Conservation (phyloP, 2,329 filamentous ascomycete species). For the Incumbomyces lentus region DNA sequence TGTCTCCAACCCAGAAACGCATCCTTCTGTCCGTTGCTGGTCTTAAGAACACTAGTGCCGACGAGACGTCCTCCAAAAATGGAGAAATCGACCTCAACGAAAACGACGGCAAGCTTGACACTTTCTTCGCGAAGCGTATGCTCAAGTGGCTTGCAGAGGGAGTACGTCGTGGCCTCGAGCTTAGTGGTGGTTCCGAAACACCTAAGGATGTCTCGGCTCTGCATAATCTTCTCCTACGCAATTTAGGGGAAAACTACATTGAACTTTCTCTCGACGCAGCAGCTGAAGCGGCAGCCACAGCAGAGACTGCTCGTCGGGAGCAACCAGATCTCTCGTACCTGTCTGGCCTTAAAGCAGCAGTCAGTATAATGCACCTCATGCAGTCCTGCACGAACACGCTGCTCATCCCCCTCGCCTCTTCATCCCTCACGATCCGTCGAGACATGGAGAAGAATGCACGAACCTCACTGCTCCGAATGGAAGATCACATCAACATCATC, state of each 20-base stretch:
- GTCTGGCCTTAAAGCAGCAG: constrained; percentile 64
- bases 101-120: constrained; percentile 71
- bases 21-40: constrained; percentile 87
- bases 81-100: constrained; percentile 78
- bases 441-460: constrained; percentile 80
- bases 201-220: constrained; percentile 87
- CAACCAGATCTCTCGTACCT: constrained; percentile 74
- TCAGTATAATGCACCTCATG: constrained; percentile 87
- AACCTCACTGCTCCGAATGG: constrained; percentile 62
- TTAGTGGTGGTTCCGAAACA: constrained; percentile 79
- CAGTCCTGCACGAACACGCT: constrained; percentile 84
- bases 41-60: constrained; percentile 57
- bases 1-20: constrained; percentile 76
- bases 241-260: constrained; percentile 75
- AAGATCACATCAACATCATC: constrained; percentile 68
- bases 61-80: constrained; percentile 44
- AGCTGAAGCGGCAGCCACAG: constrained; percentile 61
- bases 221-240: constrained; percentile 69
- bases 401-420: constrained; percentile 76
- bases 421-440: constrained; percentile 79
- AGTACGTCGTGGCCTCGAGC: constrained; percentile 78
- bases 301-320: constrained; percentile 71
- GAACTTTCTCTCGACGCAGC: constrained; percentile 58
- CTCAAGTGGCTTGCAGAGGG: constrained; percentile 94
- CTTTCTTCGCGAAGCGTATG: constrained; percentile 93